These are phyloP conservation scores for Ganoderma resinaceum DNA, from an alignment of 1,284 basidiomycete species.

Conservation along the genomic window DNA sequence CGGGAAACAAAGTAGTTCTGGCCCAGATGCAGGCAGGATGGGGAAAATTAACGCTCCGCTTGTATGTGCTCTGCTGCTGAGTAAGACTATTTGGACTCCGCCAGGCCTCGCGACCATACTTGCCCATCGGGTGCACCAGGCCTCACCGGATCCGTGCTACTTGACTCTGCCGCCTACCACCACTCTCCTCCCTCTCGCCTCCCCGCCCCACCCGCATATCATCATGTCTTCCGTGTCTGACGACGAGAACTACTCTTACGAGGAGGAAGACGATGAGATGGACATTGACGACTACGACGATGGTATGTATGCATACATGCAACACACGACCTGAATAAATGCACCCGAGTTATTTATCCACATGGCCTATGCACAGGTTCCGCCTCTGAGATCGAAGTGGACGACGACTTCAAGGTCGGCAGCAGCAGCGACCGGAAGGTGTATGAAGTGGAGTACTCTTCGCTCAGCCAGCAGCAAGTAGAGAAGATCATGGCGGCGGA, in stretches of 20 bases:
- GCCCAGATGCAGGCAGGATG: neutral
- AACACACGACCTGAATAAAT: slow-evolving; percentile 15
- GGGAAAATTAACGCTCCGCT: neutral
- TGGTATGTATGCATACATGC: slow-evolving; percentile 45
- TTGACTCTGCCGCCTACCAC: slow-evolving; percentile 22
- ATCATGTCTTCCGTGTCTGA: slow-evolving; percentile 83
- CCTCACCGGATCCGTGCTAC: slow-evolving; percentile 29
- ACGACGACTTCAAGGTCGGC: slow-evolving; percentile 68
- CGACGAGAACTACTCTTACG: slow-evolving; percentile 69
- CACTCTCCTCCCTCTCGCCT: slow-evolving; percentile 9
- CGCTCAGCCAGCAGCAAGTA: slow-evolving; percentile 77
- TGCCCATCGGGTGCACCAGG: neutral
- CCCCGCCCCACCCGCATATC: slow-evolving; percentile 7
- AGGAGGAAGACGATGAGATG: slow-evolving; percentile 74
- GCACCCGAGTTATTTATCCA: slow-evolving; percentile 4
- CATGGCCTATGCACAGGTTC: slow-evolving; percentile 42
- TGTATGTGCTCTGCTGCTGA: neutral
- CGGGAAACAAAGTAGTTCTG: neutral
- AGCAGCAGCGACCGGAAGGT: slow-evolving; percentile 68
- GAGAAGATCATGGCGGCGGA: slow-evolving; percentile 80
- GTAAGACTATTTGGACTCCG: slow-evolving; percentile 26
- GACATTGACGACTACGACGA: slow-evolving; percentile 56
- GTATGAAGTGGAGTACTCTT: slow-evolving; percentile 81
- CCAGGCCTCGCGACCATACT: slow-evolving; percentile 15
- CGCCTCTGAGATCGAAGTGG: slow-evolving; percentile 69